These are phyloP conservation scores for Pulveroboletus sp. DNA, from an alignment of 768 basidiomycete genomes.

Conservation along the genomic window DNA sequence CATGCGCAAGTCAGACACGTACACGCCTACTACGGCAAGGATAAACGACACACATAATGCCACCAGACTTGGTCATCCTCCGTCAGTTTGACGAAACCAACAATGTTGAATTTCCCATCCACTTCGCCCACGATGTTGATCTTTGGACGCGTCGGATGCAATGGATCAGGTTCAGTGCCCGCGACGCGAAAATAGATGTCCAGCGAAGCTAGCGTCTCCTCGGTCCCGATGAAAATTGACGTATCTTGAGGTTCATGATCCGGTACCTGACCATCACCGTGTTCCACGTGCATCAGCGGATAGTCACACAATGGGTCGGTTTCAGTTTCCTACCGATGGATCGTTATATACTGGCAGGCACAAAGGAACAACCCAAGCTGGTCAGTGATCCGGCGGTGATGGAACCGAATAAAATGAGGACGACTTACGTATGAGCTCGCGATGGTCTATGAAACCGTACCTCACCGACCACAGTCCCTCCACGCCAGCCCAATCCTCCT, in stretches of 20 bases:
- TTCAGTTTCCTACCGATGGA: conserved; percentile 22
- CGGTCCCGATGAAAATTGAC: conserved; percentile 47
- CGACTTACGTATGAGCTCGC: conserved; percentile 58
- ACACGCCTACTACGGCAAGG: background rate
- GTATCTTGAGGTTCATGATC: conserved; percentile 37
- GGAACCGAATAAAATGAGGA: background rate
- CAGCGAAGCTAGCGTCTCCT: conserved; percentile 52
- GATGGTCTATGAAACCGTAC: conserved; percentile 71
- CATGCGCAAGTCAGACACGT: conserved; percentile 5
- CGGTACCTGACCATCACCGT: conserved; percentile 17
- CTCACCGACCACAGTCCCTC: conserved; percentile 58
- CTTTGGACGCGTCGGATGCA: conserved; percentile 48
- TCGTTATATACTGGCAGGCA: conserved; percentile 47
- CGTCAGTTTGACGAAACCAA: conserved; percentile 54
- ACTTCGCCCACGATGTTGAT: conserved; percentile 56
- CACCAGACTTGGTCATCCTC: conserved; percentile 57
- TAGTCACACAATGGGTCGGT: background rate
- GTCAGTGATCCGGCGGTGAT: conserved; percentile 6
- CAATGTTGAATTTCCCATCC: conserved; percentile 46
- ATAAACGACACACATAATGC: conserved; percentile 53
- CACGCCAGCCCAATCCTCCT: conserved; percentile 39
- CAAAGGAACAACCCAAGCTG: background rate
- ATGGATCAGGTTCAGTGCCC: conserved; percentile 41
- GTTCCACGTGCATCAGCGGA: conserved; percentile 1
- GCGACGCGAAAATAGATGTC: conserved; percentile 45